These are phyloP conservation scores for Cucurbita argyrosperma DNA, from an alignment of 306 rosid genomes.

Conservation along the genomic window DNA sequence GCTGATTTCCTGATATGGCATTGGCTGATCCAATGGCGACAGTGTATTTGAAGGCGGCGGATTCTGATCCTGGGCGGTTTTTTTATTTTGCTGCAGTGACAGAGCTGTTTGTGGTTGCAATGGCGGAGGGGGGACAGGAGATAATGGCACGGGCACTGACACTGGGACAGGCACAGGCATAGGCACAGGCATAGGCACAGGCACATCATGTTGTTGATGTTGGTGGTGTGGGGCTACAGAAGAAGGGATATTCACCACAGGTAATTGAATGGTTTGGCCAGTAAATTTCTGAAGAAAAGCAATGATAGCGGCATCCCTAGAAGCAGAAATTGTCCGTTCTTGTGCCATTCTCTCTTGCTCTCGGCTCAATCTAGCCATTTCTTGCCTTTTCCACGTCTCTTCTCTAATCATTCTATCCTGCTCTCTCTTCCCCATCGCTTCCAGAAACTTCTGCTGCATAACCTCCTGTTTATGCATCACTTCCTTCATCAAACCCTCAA, in stretches of 20 bases:
- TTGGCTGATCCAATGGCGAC: constrained; percentile 13
- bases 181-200: neutral
- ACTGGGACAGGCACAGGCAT: neutral
- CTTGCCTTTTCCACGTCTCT: constrained; percentile 36
- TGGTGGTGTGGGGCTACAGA: neutral
- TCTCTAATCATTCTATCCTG: constrained; percentile 28
- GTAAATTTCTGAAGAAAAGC: constrained; percentile 32
- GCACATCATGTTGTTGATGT: neutral
- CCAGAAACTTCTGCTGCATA: constrained; percentile 36
- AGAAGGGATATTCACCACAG: neutral
- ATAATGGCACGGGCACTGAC: constrained; percentile 4
- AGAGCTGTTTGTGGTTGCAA: neutral
- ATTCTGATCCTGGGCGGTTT: neutral
- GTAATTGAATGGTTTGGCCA: constrained; percentile 25
- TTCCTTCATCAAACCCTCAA: constrained; percentile 30
- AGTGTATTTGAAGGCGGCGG: neutral
- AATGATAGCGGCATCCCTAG: constrained; percentile 32
- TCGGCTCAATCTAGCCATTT: constrained; percentile 17
- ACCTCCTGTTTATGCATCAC: constrained; percentile 33
- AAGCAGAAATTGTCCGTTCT: constrained; percentile 23
- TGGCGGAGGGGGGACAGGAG: neutral
- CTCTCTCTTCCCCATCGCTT: constrained; percentile 31
- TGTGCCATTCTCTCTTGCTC: constrained; percentile 28
- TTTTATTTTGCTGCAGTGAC: neutral
- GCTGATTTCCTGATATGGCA: neutral